These are phyloP conservation scores for Bondarzewia mesenterica DNA, from an alignment of 1,284 basidiomycete species.

Conservation along the genomic window DNA sequence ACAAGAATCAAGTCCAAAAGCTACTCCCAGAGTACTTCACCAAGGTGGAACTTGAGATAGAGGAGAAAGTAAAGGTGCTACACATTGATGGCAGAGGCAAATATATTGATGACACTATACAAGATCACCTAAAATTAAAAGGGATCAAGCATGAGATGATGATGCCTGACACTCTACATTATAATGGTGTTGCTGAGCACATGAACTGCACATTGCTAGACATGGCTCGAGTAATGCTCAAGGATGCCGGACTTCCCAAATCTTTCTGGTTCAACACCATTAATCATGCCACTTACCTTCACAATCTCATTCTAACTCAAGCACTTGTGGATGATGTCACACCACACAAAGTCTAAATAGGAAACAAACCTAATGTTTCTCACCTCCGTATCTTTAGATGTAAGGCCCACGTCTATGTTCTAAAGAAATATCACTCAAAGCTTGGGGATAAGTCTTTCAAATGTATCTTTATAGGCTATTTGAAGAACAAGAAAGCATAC, in stretches of 20 bases:
- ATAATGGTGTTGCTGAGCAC: constrained; percentile 21
- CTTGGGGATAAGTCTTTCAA: not conserved
- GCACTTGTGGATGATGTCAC: constrained; percentile 9
- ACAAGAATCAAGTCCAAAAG: not conserved
- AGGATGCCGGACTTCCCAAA: constrained; percentile 17
- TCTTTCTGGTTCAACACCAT: constrained; percentile 23
- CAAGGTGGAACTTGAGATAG: not conserved
- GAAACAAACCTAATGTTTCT: constrained; percentile 12
- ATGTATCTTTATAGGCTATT: not conserved
- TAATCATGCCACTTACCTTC: constrained; percentile 9
- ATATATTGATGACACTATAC: not conserved
- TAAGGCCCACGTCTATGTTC: not conserved
- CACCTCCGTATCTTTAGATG: constrained; percentile 13
- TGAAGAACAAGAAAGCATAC: not conserved
- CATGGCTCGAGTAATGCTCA: constrained; percentile 16
- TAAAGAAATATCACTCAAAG: not conserved
- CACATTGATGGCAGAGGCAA: constrained; percentile 1
- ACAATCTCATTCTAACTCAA: constrained; percentile 12
- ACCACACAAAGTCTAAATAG: constrained; percentile 12
- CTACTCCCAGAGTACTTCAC: not conserved
- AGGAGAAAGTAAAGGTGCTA: not conserved
- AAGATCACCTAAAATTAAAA: not conserved
- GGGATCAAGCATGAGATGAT: constrained; percentile 14
- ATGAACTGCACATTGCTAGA: constrained; percentile 22
- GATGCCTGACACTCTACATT: constrained; percentile 2